A percentile compares a stretch with the other conserved stretches of the same genome.
These are phyloP conservation scores for Tricharina praecox DNA, from an alignment of 495 filamentous ascomycete species.

Conservation along the genomic window DNA sequence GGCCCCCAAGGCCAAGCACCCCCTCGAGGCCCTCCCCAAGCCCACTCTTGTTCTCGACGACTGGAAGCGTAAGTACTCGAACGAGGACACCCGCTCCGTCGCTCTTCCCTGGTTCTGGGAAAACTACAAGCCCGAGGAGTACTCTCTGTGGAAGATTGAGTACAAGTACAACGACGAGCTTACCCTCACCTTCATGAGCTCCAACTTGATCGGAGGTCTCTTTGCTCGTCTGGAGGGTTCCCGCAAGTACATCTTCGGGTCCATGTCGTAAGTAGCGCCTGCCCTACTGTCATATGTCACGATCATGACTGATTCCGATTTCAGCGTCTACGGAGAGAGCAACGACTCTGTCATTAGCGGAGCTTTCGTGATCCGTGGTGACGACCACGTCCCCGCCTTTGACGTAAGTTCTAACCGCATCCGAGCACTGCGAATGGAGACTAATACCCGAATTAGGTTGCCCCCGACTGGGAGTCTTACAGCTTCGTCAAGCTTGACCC, in stretches of 20 bases:
- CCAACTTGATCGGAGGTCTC: slow-evolving; percentile 94
- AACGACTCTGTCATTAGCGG: slow-evolving; percentile 79
- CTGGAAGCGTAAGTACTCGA: slow-evolving; percentile 98
- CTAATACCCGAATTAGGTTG: slow-evolving; percentile 26
- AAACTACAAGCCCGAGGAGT: slow-evolving; percentile 78
- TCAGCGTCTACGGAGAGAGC: slow-evolving; percentile 61
- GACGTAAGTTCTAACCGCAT: slow-evolving; percentile 40
- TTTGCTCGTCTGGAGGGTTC: slow-evolving; percentile 92
- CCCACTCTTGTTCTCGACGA: slow-evolving; percentile 76
- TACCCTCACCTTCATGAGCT: slow-evolving; percentile 92
- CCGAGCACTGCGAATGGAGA: background rate
- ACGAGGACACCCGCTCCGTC: slow-evolving; percentile 65
- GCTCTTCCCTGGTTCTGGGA: slow-evolving; percentile 98
- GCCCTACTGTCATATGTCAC: no score
- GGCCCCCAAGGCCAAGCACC: slow-evolving; percentile 88
- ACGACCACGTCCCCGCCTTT: slow-evolving; percentile 73
- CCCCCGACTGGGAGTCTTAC: slow-evolving; percentile 94
- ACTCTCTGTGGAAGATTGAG: slow-evolving; percentile 76
- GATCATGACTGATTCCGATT: no score
- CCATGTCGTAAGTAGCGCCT: slow-evolving; percentile 35
- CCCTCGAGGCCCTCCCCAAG: slow-evolving; percentile 68
- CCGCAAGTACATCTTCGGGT: slow-evolving; percentile 97
- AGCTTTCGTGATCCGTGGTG: slow-evolving; percentile 84
- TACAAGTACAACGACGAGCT: slow-evolving; percentile 99
- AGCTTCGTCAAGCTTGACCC: slow-evolving; percentile 88